A percentile compares a stretch with the other conserved stretches of the same genome.
Evolutionary conservation across 257 asterid species (phyloP).

Genomic region (Orobanche coerulescens): DNA sequence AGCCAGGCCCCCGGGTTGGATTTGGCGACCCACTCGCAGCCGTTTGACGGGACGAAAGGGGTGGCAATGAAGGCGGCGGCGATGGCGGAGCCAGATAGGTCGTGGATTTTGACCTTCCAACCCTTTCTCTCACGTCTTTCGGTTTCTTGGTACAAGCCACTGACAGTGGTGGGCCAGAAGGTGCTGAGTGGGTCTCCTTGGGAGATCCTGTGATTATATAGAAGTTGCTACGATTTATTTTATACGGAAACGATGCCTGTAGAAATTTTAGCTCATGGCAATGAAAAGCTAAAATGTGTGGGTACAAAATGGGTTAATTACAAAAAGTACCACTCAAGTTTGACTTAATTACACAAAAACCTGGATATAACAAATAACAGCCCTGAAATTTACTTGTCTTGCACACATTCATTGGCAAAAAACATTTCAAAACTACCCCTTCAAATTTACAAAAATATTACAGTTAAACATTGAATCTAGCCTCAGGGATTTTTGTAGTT

Average conservation of each 20-base stretch:
- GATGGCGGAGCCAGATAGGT: slow-evolving; percentile 75
- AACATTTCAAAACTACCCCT: too few relatives aligned
- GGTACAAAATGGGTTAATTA: too few relatives aligned
- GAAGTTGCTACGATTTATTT: background rate
- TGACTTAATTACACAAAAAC: too few relatives aligned
- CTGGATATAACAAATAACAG: too few relatives aligned
- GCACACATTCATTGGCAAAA: too few relatives aligned
- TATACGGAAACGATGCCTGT: background rate
- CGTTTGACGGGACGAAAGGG: slow-evolving; percentile 71
- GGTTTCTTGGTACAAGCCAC: slow-evolving; percentile 39
- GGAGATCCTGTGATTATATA: slow-evolving; percentile 40
- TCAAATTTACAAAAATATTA: too few relatives aligned
- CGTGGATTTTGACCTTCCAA: slow-evolving; percentile 75
- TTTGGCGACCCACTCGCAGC: slow-evolving; percentile 77
- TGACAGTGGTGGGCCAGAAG: slow-evolving; percentile 37
- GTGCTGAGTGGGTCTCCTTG: slow-evolving; percentile 46
- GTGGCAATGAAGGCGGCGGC: slow-evolving; percentile 79
- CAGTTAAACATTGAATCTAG: too few relatives aligned
- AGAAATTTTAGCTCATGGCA: background rate
- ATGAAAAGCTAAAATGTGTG: background rate
- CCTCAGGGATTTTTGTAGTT: too few relatives aligned
- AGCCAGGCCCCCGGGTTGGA: slow-evolving; percentile 85
- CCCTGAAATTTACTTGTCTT: too few relatives aligned
- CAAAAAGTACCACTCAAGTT: too few relatives aligned
- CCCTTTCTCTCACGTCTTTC: slow-evolving; percentile 76